Percentiles rank a stretch among this genome's conserved stretches.
Evolutionary conservation across 2,329 filamentous ascomycete genomes (phyloP).

Genomic region (Colletotrichum musae): DNA sequence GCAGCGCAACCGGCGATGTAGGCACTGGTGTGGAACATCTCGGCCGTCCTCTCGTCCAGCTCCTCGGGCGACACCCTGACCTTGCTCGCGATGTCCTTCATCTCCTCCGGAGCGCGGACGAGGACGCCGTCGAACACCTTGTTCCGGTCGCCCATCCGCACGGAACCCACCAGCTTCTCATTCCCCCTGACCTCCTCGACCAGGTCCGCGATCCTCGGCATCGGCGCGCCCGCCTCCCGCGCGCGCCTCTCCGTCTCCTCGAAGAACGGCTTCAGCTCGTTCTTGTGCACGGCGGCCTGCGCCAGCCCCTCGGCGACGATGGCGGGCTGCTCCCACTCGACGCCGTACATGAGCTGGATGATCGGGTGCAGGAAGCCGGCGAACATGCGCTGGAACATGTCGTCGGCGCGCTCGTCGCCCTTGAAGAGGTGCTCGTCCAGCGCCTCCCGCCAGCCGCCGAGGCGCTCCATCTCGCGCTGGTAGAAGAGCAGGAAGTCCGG

Average conservation of each 20-base stretch:
- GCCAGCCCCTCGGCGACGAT: constrained; percentile 86
- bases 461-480: constrained; percentile 78
- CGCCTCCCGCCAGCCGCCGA: constrained; percentile 69
- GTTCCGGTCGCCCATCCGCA: constrained; percentile 67
- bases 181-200: constrained; percentile 72
- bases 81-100: constrained; percentile 72
- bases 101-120: constrained; percentile 72
- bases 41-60: constrained; percentile 66
- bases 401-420: constrained; percentile 74
- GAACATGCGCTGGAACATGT: constrained; percentile 78
- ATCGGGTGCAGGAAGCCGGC: constrained; percentile 82
- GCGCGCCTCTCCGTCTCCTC: constrained; percentile 64
- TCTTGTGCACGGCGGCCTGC: constrained; percentile 79
- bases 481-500: constrained; percentile 84
- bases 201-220: constrained; percentile 69
- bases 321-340: constrained; percentile 87
- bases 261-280: constrained; percentile 70
- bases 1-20: constrained; percentile 69
- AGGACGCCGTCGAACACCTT: constrained; percentile 80
- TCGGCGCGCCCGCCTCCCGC: constrained; percentile 45
- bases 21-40: constrained; percentile 78
- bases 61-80: constrained; percentile 71
- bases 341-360: constrained; percentile 87
- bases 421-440: constrained; percentile 79
- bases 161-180: constrained; percentile 68